Evolutionary conservation across 495 filamentous ascomycete species (phyloP).

Genomic region (Penicillium ucsense): DNA sequence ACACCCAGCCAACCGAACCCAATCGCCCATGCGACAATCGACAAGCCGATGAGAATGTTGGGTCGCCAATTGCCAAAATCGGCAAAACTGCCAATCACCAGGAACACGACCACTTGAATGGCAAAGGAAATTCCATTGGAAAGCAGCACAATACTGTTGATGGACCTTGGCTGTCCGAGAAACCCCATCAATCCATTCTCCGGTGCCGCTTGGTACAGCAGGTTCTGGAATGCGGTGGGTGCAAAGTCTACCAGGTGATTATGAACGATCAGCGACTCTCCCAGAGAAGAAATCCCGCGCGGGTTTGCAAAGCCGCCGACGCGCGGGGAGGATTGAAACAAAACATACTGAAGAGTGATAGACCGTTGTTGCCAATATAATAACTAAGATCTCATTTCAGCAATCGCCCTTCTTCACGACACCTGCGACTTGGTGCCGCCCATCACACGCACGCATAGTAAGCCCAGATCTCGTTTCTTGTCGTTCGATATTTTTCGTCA

Average conservation of each 20-base stretch:
- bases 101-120: conserved; percentile 50
- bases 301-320: too few relatives aligned
- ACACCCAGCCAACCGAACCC: conserved; percentile 58
- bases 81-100: conserved; percentile 46
- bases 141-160: conserved; percentile 53
- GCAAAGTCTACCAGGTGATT: conserved; percentile 39
- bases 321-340: neutral
- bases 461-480: conserved; percentile 52
- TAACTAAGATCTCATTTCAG: conserved; percentile 27
- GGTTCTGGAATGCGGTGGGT: conserved; percentile 56
- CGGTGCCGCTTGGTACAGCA: conserved; percentile 48
- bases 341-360: conserved; percentile 49
- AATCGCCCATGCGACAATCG: conserved; percentile 47
- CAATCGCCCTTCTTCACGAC: too few relatives aligned
- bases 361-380: conserved; percentile 59
- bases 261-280: neutral
- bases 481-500: conserved; percentile 32
- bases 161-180: conserved; percentile 38
- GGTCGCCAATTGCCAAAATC: conserved; percentile 56
- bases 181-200: conserved; percentile 40
- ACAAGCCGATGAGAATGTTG: conserved; percentile 50
- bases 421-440: neutral
- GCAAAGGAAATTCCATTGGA: conserved; percentile 57
- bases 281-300: too few relatives aligned
- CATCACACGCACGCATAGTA: conserved; percentile 44